phyloP scores from a whole-genome alignment of 2,329 filamentous ascomycete genomes.

The Anthostomella pinea region DNA sequence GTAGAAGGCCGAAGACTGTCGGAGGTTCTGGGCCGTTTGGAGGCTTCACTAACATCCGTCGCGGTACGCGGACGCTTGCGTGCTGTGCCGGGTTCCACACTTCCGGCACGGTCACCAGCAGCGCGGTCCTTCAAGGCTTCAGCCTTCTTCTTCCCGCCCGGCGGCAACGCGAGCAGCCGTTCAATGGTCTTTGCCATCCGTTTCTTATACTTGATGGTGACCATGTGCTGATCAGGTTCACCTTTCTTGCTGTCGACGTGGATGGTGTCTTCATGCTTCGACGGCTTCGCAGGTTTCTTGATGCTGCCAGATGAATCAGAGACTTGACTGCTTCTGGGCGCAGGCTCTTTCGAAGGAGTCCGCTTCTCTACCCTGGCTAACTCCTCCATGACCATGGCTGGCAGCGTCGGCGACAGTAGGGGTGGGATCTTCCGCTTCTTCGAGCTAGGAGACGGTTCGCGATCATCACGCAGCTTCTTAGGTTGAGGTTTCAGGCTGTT shows the following conservation, averaged over 20 bases:
- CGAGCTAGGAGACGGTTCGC: constrained; percentile 26
- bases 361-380: constrained; percentile 37
- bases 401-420: constrained; percentile 55
- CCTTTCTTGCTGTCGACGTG: constrained; percentile 33
- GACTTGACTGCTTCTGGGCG: constrained; percentile 24
- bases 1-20: constrained; percentile 48
- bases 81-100: constrained; percentile 41
- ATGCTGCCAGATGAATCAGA: constrained; percentile 33
- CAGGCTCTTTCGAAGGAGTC: constrained; percentile 23
- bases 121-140: constrained; percentile 32
- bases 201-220: constrained; percentile 50
- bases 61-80: constrained; percentile 48
- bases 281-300: constrained; percentile 34
- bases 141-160: constrained; percentile 33
- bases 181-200: constrained; percentile 42
- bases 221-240: constrained; percentile 34
- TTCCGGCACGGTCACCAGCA: constrained; percentile 37
- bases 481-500: constrained; percentile 24
- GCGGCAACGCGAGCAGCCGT: constrained; percentile 45
- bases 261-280: constrained; percentile 32
- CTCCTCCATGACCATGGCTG: constrained; percentile 48
- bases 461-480: constrained; percentile 29
- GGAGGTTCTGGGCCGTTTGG: constrained; percentile 43
- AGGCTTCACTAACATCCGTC: constrained; percentile 34
- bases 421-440: constrained; percentile 47